Percentiles rank a stretch among this genome's conserved stretches.
Evolutionary conservation across 352 stramenopile genomes (phyloP).

Genomic region (Phytophthora palmivora): DNA sequence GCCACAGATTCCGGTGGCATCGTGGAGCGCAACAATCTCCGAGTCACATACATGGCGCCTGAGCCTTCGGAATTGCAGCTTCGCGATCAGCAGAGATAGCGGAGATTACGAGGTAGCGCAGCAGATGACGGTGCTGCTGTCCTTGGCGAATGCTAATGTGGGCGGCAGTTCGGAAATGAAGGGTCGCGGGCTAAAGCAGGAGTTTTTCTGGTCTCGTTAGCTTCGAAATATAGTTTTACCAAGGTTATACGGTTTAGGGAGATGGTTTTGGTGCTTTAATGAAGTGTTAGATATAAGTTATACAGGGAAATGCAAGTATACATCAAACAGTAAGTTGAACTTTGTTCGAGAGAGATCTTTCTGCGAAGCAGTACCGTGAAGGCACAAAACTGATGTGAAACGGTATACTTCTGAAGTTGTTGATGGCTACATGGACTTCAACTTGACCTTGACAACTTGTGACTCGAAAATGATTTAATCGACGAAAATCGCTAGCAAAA

Average conservation of each 20-base stretch:
- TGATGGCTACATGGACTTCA: not conserved
- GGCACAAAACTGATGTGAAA: conserved; percentile 11
- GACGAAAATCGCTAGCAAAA: not conserved
- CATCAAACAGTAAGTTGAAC: not conserved
- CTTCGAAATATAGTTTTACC: conserved; percentile 24
- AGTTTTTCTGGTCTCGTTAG: conserved; percentile 2
- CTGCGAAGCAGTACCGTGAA: conserved; percentile 4
- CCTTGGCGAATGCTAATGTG: conserved; percentile 34
- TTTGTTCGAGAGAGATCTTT: conserved; percentile 28
- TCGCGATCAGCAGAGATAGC: conserved; percentile 2
- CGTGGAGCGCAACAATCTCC: conserved; percentile 66
- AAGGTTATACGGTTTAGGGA: not conserved
- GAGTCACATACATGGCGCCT: conserved; percentile 69
- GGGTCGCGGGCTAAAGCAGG: conserved; percentile 29
- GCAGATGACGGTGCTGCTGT: not conserved
- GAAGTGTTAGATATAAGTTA: too few relatives aligned
- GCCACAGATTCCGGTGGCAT: conserved; percentile 30
- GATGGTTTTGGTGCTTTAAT: too few relatives aligned
- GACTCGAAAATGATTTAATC: not conserved
- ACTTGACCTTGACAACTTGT: too few relatives aligned
- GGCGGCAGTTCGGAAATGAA: conserved; percentile 28
- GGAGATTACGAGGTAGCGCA: not conserved
- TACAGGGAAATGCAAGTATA: conserved; percentile 1
- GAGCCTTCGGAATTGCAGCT: not conserved
- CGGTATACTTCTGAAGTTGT: conserved; percentile 14